Conservation (phyloP, 2,329 filamentous ascomycete species). For the Sporothrix brunneoviolacea region DNA sequence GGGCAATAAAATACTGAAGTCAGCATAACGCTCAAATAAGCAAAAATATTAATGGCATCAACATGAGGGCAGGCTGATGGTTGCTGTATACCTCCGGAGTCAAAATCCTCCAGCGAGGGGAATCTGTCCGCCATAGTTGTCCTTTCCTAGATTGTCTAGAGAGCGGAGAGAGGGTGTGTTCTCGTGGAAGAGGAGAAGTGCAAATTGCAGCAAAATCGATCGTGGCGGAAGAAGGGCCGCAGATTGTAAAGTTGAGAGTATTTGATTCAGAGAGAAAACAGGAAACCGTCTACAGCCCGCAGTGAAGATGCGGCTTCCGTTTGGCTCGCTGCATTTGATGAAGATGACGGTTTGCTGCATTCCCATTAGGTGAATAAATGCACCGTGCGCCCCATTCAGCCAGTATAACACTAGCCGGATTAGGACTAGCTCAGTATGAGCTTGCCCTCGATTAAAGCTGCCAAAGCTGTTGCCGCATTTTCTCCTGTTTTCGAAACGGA, state of each 20-base stretch:
- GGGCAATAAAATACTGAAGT: no score
- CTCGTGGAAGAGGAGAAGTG: not conserved
- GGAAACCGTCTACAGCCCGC: not conserved
- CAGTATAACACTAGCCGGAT: not conserved
- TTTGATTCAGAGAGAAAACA: not conserved
- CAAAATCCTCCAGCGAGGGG: conserved; percentile 72
- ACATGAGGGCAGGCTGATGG: no score
- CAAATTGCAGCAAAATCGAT: not conserved
- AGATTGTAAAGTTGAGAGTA: not conserved
- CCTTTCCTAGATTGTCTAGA: not conserved
- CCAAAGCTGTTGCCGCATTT: not conserved
- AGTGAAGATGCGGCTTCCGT: not conserved
- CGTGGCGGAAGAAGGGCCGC: no score
- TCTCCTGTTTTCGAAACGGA: conserved; percentile 8
- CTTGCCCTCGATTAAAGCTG: not conserved
- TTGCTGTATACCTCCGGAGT: conserved; percentile 49
- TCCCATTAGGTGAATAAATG: not conserved
- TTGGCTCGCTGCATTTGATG: conserved; percentile 4
- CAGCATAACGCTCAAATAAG: not conserved
- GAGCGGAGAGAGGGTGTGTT: not conserved
- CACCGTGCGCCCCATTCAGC: no score
- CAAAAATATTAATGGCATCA: not conserved
- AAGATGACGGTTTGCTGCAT: conserved; percentile 7
- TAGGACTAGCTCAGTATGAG: not conserved
- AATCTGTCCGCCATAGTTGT: conserved; percentile 68